Base-by-base conservation (phyloP, 2,329 filamentous ascomycete species). In the Calonectria leucothoes region DNA sequence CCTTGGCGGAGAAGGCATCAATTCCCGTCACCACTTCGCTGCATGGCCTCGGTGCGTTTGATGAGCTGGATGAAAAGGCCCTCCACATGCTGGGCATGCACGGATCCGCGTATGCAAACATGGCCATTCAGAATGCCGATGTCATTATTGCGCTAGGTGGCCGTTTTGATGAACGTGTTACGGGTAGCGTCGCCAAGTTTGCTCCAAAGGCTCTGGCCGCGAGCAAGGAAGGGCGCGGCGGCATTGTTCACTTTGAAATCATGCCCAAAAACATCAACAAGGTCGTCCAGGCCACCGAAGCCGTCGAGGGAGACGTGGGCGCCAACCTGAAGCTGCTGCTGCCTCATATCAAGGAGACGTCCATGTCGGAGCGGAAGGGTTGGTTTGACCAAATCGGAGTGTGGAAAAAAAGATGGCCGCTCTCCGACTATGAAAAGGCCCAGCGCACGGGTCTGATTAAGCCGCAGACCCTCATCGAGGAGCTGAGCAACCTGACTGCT, bases 231-330 rank as follows among this genome's bases (percentile, higher is more conserved):
- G 93, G 93, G 66, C 94, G 95, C 75, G 97, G 97, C 79, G 97
- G 97, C 81, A 98, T 99, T 81, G 91, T 98, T 14, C 96, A 99
- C 85, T 98, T 98, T 81, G 96, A 98, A 84, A 96, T 98, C 81
- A 94, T 98, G 93, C 96, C 97, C 80, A 99, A 98, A 92, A 98
- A 98, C 88, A 98, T 98, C 88, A 98, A 98, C 92, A 99, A 98
- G 91, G 95, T 98, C 51, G 94, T 98, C 15, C 95, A 98, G 86
- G 96, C 96, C 8, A 98, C 94, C 48, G 95, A 98, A 86, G 96
- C 97, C 55, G 93, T 98, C n/a, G 96, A 98, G 86, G 97, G 97
- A 73, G 96, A 98, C 82, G 95, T 98, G 37, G 92, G 93, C 3
- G 87, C 92, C 23, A 98, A 98, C 84, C 88, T 99, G 35, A 89